A percentile compares a stretch with the other conserved stretches of the same genome.
phyloP scores from a whole-genome alignment of 148 eudicot genomes.

The Vaccinium vitisidaea region DNA sequence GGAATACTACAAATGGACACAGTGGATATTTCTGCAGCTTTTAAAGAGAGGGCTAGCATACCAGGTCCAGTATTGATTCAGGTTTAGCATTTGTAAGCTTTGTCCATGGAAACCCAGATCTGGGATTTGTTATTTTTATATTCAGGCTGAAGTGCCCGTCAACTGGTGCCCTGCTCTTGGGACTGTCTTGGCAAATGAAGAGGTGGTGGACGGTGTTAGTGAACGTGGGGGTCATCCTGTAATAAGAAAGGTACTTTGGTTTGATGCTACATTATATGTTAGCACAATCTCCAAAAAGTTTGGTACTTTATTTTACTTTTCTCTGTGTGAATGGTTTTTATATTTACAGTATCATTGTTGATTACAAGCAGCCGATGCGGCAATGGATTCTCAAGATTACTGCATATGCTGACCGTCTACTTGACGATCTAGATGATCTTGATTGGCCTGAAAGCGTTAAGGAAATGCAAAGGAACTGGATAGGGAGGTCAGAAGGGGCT shows the following conservation, averaged over 20 bases:
- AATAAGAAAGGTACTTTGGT: constrained; percentile 69
- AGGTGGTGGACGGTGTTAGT: constrained; percentile 94
- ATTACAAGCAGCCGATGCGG: constrained; percentile 98
- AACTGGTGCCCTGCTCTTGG: constrained; percentile 99
- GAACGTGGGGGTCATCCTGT: constrained; percentile 99
- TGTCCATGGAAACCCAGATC: not conserved
- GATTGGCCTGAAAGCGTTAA: constrained; percentile 99
- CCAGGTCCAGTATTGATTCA: constrained; percentile 51
- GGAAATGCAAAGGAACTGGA: constrained; percentile 99
- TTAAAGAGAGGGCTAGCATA: constrained; percentile 90
- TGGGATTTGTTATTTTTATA: constrained; percentile 13
- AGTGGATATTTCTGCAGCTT: constrained; percentile 98
- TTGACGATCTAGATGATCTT: constrained; percentile 94
- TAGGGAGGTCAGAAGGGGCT: constrained; percentile 97
- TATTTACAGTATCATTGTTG: constrained; percentile 83
- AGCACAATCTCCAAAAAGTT: constrained; percentile 4
- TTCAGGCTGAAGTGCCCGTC: constrained; percentile 94
- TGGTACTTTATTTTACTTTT: constrained; percentile 40
- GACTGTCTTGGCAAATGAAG: constrained; percentile 98
- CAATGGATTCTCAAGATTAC: constrained; percentile 99
- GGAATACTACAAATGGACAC: constrained; percentile 96
- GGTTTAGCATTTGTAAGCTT: not conserved
- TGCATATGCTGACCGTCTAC: constrained; percentile 97
- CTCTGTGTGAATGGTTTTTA: constrained; percentile 57
- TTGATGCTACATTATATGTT: constrained; percentile 21